A percentile compares a stretch with the other conserved stretches of the same genome.
These are phyloP conservation scores for Oryza brachyantha DNA, from an alignment of 176 grass and related monocot genomes.

Conservation along the genomic window DNA sequence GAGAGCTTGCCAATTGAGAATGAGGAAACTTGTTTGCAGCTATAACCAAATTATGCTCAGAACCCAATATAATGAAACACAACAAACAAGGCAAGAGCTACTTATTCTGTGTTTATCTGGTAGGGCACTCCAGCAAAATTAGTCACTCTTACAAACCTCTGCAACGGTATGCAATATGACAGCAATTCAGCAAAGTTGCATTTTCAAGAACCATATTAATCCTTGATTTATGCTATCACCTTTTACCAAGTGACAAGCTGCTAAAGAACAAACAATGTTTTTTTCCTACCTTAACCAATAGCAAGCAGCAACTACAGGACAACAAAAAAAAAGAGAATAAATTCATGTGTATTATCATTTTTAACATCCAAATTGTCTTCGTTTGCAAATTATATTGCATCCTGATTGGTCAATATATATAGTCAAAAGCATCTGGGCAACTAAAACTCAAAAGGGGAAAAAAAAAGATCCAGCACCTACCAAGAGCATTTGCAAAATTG, in stretches of 20 bases:
- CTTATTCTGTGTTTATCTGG: not conserved
- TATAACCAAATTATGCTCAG: not conserved
- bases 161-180: not conserved
- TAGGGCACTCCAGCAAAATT: not conserved
- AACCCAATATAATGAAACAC: not conserved
- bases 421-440: not conserved
- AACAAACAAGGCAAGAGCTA: not conserved
- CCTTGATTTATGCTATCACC: not conserved
- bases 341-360: not conserved
- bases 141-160: not conserved
- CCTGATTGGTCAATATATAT: not conserved
- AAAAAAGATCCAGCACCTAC: not conserved
- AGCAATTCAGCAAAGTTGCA: not conserved
- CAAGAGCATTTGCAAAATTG: not conserved
- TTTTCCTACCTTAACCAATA: not conserved
- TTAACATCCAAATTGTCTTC: conserved; percentile 15
- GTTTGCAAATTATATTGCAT: not conserved
- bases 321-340: not conserved
- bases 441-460: not conserved
- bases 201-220: not conserved
- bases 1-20: not conserved
- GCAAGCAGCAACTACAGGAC: not conserved
- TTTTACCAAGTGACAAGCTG: not conserved
- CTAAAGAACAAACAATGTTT: not conserved
- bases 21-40: not conserved